phyloP scores from a whole-genome alignment of 305 asterid species.

The Salvia sclarea region DNA sequence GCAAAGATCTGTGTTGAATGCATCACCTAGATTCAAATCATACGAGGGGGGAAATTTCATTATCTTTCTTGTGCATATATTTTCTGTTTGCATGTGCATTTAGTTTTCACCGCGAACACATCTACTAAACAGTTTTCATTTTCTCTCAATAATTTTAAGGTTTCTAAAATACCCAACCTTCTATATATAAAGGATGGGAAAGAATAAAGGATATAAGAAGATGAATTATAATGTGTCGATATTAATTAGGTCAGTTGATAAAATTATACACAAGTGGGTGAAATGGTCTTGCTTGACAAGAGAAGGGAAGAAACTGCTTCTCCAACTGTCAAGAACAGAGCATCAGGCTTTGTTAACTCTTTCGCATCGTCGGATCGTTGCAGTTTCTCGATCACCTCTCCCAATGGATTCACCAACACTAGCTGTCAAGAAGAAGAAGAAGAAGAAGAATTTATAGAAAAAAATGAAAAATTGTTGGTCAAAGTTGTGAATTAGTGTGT shows the following conservation, averaged over 20 bases:
- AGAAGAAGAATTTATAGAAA: background rate
- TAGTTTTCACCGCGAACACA: too few species aligned
- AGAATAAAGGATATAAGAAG: too few species aligned
- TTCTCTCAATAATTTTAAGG: too few species aligned
- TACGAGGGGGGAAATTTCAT: too few species aligned
- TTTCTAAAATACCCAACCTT: too few species aligned
- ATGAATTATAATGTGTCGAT: background rate
- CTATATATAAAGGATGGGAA: too few species aligned
- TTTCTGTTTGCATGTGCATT: too few species aligned
- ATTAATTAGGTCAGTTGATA: background rate
- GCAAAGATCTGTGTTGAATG: too few species aligned
- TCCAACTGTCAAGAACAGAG: conserved; percentile 78
- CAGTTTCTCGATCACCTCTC: conserved; percentile 79
- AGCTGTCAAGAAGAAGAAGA: conserved; percentile 44
- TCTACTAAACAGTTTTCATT: too few species aligned
- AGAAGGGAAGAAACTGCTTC: conserved; percentile 72
- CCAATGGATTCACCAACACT: conserved; percentile 80
- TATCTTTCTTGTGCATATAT: too few species aligned
- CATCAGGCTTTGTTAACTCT: conserved; percentile 52
- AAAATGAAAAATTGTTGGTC: background rate
- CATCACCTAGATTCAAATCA: too few species aligned
- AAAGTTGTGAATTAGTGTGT: background rate
- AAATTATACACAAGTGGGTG: conserved; percentile 47
- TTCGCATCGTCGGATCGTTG: conserved; percentile 52
- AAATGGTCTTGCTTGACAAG: conserved; percentile 49